phyloP scores from a whole-genome alignment of 176 grass and related monocot genomes.

The Avena sativa region DNA sequence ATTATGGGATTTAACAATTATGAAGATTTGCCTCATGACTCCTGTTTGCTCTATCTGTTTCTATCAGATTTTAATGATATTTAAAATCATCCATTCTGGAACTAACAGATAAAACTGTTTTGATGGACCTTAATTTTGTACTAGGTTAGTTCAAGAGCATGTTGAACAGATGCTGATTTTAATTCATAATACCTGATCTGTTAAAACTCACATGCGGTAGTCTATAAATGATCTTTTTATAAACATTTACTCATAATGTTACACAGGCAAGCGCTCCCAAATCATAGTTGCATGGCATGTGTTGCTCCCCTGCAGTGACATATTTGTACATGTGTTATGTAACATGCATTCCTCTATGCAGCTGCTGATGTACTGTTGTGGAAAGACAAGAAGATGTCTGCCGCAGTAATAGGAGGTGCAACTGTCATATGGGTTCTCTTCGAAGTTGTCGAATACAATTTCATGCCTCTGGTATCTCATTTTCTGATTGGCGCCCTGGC shows the following conservation, averaged over 20 bases:
- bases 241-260: not conserved
- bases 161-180: not conserved
- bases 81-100: not conserved
- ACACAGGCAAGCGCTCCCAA: constrained; percentile 7
- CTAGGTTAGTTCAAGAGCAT: not conserved
- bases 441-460: constrained; percentile 73
- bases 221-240: not conserved
- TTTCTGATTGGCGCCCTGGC: constrained; percentile 56
- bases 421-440: constrained; percentile 81
- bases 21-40: not conserved
- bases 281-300: not conserved
- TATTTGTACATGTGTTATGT: constrained; percentile 16
- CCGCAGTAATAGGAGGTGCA: constrained; percentile 65
- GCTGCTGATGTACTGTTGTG: constrained; percentile 87
- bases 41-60: not conserved
- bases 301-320: not conserved
- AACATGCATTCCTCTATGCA: constrained; percentile 25
- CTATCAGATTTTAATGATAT: not conserved
- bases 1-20: not conserved
- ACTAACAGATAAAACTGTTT: not conserved
- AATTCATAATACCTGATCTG: not conserved
- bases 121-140: not conserved
- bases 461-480: constrained; percentile 70
- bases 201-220: not conserved
- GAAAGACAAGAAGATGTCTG: constrained; percentile 81